Percentiles rank a stretch among this genome's conserved stretches.
phyloP scores from a whole-genome alignment of 2,329 filamentous ascomycete species.

The Trichophyton rubrum region DNA sequence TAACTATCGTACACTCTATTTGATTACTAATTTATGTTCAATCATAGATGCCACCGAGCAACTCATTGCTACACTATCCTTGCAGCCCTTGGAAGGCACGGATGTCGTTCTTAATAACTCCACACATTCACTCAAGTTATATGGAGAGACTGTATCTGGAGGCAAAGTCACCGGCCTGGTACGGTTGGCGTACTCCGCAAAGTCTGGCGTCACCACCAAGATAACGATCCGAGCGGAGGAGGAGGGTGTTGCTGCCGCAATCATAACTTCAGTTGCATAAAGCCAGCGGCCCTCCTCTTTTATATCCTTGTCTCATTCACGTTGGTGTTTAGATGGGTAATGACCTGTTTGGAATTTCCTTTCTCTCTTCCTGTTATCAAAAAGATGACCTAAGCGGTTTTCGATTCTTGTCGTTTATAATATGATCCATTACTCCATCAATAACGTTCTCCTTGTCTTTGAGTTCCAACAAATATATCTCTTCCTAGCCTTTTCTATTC shows the following conservation, averaged over 20 bases:
- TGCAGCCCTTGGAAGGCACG: constrained; percentile 88
- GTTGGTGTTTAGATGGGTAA: constrained; percentile 5
- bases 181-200: constrained; percentile 86
- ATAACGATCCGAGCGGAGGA: constrained; percentile 87
- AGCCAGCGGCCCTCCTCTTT: neutral
- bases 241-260: constrained; percentile 71
- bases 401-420: neutral
- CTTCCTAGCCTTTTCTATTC: neutral
- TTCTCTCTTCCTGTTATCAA: neutral
- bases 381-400: constrained; percentile 2
- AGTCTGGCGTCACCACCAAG: constrained; percentile 91
- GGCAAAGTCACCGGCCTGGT: constrained; percentile 78
- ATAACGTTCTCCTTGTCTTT: neutral
- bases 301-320: neutral
- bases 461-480: neutral
- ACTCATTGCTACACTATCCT: constrained; percentile 69
- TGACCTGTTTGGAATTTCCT: neutral
- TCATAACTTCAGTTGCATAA: constrained; percentile 67
- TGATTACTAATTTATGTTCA: constrained; percentile 14
- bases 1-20: constrained; percentile 1
- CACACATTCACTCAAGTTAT: constrained; percentile 87
- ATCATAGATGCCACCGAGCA: constrained; percentile 77
- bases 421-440: neutral
- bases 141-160: constrained; percentile 87
- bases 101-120: constrained; percentile 79